A percentile compares a stretch with the other conserved stretches of the same genome.
phyloP scores from a whole-genome alignment of 148 eudicot species.

The Fagopyrum homotropicum region DNA sequence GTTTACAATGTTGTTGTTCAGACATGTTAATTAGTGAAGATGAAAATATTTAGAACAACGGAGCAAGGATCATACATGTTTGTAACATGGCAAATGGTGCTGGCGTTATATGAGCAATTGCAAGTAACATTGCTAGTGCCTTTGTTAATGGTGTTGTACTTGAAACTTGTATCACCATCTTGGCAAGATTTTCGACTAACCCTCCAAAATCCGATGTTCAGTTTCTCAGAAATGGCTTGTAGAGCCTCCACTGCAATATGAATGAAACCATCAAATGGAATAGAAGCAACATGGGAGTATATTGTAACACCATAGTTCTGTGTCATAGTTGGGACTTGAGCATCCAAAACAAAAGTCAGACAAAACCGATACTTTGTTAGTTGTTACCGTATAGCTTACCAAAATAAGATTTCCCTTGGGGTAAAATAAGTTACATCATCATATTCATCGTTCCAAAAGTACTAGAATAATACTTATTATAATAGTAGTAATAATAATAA shows the following conservation, averaged over 20 bases:
- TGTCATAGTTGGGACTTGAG: too few relatives aligned
- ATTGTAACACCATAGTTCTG: too few relatives aligned
- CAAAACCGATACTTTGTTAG: too few relatives aligned
- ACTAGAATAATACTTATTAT: too few relatives aligned
- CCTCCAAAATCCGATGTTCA: slow-evolving; percentile 37
- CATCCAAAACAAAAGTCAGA: too few relatives aligned
- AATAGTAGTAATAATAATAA: too few relatives aligned
- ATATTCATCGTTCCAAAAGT: too few relatives aligned
- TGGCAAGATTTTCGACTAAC: slow-evolving; percentile 39
- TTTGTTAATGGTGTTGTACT: neutral
- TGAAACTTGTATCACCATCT: slow-evolving; percentile 19
- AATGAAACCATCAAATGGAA: neutral
- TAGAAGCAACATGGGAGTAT: too few relatives aligned
- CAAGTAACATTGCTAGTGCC: slow-evolving; percentile 42
- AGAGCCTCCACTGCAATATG: slow-evolving; percentile 44
- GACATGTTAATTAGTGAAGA: neutral
- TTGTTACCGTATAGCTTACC: too few relatives aligned
- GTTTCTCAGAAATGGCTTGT: slow-evolving; percentile 36
- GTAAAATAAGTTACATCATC: too few relatives aligned
- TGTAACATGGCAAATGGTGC: slow-evolving; percentile 63
- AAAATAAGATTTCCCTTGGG: too few relatives aligned
- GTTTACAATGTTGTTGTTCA: neutral
- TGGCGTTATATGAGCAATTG: slow-evolving; percentile 39
- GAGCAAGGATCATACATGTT: slow-evolving; percentile 37
- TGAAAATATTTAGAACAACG: neutral